These are phyloP conservation scores for Irpex sp. DNA, from an alignment of 1,284 basidiomycete species.

Conservation along the genomic window DNA sequence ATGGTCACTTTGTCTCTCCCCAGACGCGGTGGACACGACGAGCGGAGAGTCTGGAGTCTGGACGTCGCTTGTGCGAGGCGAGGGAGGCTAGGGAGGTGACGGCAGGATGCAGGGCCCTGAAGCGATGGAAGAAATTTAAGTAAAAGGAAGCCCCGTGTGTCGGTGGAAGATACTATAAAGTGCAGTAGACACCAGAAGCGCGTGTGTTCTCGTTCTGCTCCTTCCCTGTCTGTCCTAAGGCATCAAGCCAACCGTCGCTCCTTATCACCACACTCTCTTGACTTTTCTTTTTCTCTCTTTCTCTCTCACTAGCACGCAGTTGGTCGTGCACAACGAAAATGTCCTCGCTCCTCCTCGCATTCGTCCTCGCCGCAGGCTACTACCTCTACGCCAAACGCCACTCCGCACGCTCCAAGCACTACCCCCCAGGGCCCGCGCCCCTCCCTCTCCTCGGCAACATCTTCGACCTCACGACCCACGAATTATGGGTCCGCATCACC, in stretches of 20 bases:
- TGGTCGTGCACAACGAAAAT: too few species aligned
- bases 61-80: neutral
- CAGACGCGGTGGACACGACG: neutral
- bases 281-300: neutral
- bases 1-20: neutral
- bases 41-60: neutral
- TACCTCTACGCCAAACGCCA: conserved; percentile 20
- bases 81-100: neutral
- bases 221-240: neutral
- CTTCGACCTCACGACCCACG: conserved; percentile 50
- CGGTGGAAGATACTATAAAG: neutral
- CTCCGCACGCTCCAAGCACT: conserved; percentile 10
- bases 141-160: neutral
- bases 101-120: too few species aligned
- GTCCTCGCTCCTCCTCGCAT: conserved; percentile 16
- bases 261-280: neutral
- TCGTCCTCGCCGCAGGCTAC: conserved; percentile 18
- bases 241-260: conserved; percentile 9
- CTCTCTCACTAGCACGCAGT: neutral
- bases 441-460: conserved; percentile 64
- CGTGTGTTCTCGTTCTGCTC: neutral
- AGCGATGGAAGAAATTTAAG: too few species aligned
- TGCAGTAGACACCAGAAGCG: neutral
- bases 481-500: conserved; percentile 35
- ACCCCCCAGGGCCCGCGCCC: conserved; percentile 67